phyloP scores from a whole-genome alignment of 2,329 filamentous ascomycete species.

The Talaromyces amestolkiae region DNA sequence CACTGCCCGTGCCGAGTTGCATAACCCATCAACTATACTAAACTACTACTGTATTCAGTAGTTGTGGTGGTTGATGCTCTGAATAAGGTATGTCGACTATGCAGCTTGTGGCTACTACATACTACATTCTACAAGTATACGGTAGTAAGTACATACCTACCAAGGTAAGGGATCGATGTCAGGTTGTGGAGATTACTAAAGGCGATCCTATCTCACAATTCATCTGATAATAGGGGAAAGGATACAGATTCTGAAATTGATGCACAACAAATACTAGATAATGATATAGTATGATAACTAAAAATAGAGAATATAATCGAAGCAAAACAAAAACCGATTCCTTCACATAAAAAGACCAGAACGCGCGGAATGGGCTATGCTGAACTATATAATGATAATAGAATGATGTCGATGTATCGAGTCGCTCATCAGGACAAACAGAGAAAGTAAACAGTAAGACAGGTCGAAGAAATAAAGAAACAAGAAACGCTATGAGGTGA shows the following conservation, averaged over 20 bases:
- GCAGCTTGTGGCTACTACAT: background rate
- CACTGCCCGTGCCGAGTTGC: background rate
- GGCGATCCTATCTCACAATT: too few species aligned
- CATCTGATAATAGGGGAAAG: too few species aligned
- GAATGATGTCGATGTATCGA: background rate
- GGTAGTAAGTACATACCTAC: background rate
- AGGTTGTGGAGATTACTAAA: background rate
- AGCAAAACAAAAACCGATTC: background rate
- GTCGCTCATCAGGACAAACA: background rate
- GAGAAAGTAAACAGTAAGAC: background rate
- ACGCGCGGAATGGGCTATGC: slow-evolving; percentile 2
- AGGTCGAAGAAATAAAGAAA: slow-evolving; percentile 3
- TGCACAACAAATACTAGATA: slow-evolving; percentile 4
- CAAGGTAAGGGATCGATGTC: background rate
- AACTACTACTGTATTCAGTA: too few species aligned
- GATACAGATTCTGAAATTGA: background rate
- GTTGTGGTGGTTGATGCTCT: too few species aligned
- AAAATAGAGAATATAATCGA: background rate
- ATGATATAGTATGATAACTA: background rate
- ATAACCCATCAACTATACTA: too few species aligned
- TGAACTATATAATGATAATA: background rate
- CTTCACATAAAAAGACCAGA: background rate
- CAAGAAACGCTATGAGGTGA: slow-evolving; percentile 18
- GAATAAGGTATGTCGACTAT: background rate
- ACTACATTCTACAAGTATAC: too few species aligned